Base-by-base conservation (phyloP, 106 monocot species). In the Allium sativum region DNA sequence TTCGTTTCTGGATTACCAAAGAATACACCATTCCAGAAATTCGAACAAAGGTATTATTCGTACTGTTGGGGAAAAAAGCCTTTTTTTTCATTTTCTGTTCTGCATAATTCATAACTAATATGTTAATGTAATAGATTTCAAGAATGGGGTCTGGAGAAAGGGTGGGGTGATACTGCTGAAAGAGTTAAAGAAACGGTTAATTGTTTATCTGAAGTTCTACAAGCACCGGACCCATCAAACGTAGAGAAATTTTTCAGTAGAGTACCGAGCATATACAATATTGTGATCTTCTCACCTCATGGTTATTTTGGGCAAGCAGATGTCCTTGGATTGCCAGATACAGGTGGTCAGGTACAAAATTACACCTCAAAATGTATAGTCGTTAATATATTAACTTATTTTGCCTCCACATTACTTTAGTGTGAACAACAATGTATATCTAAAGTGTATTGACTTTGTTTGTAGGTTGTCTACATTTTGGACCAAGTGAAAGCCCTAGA, bases 231-330 rank as follows among this genome's bases (percentile, higher is more conserved):
- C 62, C 90, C 86, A 13, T 43, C 22, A 16, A 90, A 84, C 61
- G 73, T 90, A 60, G 81, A 87, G 76, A 95, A 87, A 48, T 87
- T 95, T 66, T 90, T 95, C 70, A 69, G 84, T 41, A 76, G 72
- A 63, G 21, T 90, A 40, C 95, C 95, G 6, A 67, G 73, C 43
- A 76, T 87, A 55, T 95, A 90, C 69, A 86, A 70, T 56, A 76
- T 95, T 42, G 95, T 90, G 12, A 87, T 95, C 56, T 84, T 90
- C 76, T 95, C 95, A 18, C 70, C 77, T 8, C 95, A 90, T 50
- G 95, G 95, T 17, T 95, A 95, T 66, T 95, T 95, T 42, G 95
- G 95, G 44, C 95, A 95, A 68, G 90, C 84, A 40, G 77, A 84
- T 65, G 95, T 95, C 69, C 90, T 95, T 61, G 95, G 95, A 42